Percentiles rank a stretch among this genome's conserved stretches.
Evolutionary conservation across 78 protist species (phyloP).

Genomic region (Chrysochromulina tobinii): DNA sequence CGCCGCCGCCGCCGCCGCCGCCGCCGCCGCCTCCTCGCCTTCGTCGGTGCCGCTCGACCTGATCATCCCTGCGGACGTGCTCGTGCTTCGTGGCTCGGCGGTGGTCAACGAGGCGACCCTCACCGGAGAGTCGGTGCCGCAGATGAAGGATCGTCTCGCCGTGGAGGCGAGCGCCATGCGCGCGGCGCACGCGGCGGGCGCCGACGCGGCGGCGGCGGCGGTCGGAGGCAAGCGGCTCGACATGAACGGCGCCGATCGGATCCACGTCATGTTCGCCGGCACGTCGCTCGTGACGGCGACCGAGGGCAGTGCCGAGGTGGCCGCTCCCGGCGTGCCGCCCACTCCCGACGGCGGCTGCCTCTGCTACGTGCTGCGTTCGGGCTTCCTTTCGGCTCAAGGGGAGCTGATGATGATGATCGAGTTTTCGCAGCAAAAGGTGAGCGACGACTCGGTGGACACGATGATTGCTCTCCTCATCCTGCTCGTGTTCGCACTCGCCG

Average conservation of each 20-base stretch:
- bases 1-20: background rate
- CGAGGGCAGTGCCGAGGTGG: background rate
- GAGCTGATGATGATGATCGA: conserved; percentile 60
- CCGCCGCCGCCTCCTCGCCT: background rate
- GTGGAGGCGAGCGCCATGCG: background rate
- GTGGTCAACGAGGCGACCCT: conserved; percentile 54
- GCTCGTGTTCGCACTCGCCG: conserved; percentile 48
- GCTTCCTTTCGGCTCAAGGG: conserved; percentile 72
- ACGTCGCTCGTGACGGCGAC: background rate
- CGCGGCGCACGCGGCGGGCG: background rate
- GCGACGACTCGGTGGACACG: conserved; percentile 41
- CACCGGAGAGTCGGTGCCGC: conserved; percentile 66
- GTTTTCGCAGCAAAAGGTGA: conserved; percentile 33
- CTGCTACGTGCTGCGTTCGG: conserved; percentile 85
- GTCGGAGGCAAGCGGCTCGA: background rate
- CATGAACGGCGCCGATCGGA: conserved; percentile 24
- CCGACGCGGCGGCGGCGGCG: too few species aligned
- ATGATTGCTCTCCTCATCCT: conserved; percentile 35
- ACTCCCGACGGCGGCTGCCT: conserved; percentile 47
- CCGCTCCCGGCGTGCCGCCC: background rate
- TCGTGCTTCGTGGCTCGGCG: conserved; percentile 40
- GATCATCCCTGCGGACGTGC: conserved; percentile 38
- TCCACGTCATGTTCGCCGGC: conserved; percentile 47
- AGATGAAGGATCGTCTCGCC: conserved; percentile 44
- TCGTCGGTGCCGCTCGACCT: background rate